Evolutionary conservation across 129 eudicot species (phyloP).

Genomic region (Scalesia atractyloides): DNA sequence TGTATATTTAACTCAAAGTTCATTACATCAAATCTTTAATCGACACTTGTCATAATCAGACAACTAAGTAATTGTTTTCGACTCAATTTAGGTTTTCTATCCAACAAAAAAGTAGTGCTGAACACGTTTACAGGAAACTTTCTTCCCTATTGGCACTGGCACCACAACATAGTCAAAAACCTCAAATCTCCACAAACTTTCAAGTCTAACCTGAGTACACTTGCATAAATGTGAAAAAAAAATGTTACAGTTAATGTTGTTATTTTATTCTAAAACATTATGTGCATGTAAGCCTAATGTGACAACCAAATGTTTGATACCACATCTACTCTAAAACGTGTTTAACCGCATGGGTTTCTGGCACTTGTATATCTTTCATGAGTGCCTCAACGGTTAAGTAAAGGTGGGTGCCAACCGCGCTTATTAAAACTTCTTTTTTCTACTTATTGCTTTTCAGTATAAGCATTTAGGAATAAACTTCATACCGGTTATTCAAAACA

Average conservation of each 20-base stretch:
- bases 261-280: not conserved
- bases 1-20: too few species aligned
- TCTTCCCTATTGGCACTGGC: conserved; percentile 11
- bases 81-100: too few species aligned
- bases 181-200: too few species aligned
- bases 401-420: too few species aligned
- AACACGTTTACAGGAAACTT: conserved; percentile 26
- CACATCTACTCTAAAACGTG: not conserved
- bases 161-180: conserved; percentile 15
- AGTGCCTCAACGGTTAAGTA: too few species aligned
- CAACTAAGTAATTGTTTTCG: not conserved
- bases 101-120: conserved; percentile 12
- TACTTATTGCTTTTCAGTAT: too few species aligned
- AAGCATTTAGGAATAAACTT: not conserved
- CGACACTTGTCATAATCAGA: not conserved
- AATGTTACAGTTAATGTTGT: not conserved
- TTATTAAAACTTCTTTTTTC: not conserved
- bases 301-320: not conserved
- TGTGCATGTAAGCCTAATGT: not conserved
- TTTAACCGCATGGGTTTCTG: too few species aligned
- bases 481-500: not conserved
- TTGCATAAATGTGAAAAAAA: not conserved
- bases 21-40: not conserved
- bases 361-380: too few species aligned
- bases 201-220: conserved; percentile 3